Evolutionary conservation across 495 filamentous ascomycete genomes (phyloP).

Genomic region (Neurospora sp.): DNA sequence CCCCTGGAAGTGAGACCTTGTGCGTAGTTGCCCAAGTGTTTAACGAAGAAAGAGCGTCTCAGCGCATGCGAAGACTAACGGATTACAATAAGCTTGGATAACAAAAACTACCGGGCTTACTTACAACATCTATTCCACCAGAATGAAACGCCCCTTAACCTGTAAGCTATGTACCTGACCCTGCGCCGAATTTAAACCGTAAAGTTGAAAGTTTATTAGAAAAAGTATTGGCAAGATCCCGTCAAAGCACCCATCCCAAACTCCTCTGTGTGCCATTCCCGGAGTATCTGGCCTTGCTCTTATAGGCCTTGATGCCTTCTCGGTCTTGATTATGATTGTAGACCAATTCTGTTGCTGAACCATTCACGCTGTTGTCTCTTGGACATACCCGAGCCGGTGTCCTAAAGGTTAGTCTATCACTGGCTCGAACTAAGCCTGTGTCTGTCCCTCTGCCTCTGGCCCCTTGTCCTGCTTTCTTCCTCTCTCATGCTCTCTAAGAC

Average conservation of each 20-base stretch:
- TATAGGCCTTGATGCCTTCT: neutral
- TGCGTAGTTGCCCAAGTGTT: neutral
- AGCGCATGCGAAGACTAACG: neutral
- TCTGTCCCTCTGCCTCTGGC: neutral
- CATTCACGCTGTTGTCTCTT: neutral
- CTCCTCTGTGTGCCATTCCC: neutral
- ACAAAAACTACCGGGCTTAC: neutral
- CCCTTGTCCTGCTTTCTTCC: neutral
- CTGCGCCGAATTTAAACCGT: neutral
- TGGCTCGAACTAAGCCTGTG: neutral
- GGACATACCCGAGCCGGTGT: neutral
- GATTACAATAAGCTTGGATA: neutral
- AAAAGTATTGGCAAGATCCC: neutral
- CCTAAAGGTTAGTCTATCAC: neutral
- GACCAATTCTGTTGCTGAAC: neutral
- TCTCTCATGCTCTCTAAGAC: conserved; percentile 10
- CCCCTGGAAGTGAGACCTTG: neutral
- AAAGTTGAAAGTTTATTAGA: neutral
- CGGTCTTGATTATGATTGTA: neutral
- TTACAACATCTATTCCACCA: neutral
- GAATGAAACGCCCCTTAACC: neutral
- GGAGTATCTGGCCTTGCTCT: neutral
- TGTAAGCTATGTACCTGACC: neutral
- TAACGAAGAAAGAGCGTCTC: neutral
- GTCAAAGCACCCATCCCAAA: neutral